Evolutionary conservation across 495 filamentous ascomycete genomes (phyloP).

Genomic region (Entonaema liquescens): DNA sequence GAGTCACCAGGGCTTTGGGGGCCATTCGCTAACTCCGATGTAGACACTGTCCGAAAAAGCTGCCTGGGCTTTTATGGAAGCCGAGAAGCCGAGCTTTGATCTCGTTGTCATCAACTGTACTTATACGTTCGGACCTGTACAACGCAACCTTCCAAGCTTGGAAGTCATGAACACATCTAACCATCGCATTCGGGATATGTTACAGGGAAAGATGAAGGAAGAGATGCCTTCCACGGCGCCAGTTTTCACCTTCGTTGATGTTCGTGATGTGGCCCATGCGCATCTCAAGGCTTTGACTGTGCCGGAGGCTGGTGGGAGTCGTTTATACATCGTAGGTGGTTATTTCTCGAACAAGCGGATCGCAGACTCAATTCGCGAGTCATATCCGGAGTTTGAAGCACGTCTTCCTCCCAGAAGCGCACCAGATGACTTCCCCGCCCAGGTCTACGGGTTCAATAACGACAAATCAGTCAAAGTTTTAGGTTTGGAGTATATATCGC

Average conservation of each 20-base stretch:
- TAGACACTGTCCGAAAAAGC: conserved; percentile 52
- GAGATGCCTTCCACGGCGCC: conserved; percentile 49
- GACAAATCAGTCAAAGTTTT: conserved; percentile 46
- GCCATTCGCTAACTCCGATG: not conserved
- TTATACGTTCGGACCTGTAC: conserved; percentile 56
- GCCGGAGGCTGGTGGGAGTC: conserved; percentile 51
- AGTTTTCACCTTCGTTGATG: conserved; percentile 60
- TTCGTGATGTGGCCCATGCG: conserved; percentile 57
- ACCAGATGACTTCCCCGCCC: conserved; percentile 49
- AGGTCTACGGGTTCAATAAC: conserved; percentile 53
- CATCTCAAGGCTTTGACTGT: conserved; percentile 51
- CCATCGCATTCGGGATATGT: conserved; percentile 52
- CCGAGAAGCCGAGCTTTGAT: conserved; percentile 48
- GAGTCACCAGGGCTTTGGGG: not conserved
- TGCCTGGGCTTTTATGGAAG: conserved; percentile 54
- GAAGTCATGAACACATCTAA: conserved; percentile 58
- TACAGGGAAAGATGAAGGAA: conserved; percentile 45
- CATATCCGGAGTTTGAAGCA: conserved; percentile 38
- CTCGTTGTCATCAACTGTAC: conserved; percentile 57
- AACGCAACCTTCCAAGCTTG: conserved; percentile 43
- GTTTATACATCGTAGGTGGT: conserved; percentile 56
- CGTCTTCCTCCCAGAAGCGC: conserved; percentile 41
- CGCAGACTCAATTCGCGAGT: conserved; percentile 43
- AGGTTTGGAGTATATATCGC: conserved; percentile 49
- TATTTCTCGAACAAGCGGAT: conserved; percentile 54